Base-by-base conservation (phyloP, 2,329 filamentous ascomycete genomes). In the Sclerotinia subarctica region DNA sequence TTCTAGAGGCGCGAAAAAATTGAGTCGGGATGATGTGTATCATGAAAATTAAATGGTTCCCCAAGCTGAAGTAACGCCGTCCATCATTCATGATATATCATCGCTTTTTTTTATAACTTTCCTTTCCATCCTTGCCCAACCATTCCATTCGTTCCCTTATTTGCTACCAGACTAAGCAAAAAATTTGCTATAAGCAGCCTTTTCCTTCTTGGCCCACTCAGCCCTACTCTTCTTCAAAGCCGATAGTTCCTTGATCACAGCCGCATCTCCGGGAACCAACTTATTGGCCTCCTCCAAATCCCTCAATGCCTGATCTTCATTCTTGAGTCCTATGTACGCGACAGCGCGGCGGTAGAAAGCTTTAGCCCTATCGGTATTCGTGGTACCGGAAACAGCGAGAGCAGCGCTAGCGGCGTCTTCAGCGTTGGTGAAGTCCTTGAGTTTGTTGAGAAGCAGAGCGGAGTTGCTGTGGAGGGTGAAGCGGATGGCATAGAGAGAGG, bases 171-270 rank as follows among this genome's bases (percentile, higher is more conserved):
- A 35, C 73, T 69, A 77, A 38, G 72, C 69, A 67, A 98, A 98
- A 81, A 96, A 95, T 82, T 96, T 98, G 82, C 90, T 91, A 78
- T 94, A 96, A 7, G 90, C 90, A 74, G 91, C 92, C 86, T 94
- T 96, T 83, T 97, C 92, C 86, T 94, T 96, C 78, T 91, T 90
- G 70, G 88, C 85, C 70, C 90, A 86, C 68, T 90, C 91, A 15
- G 87, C 84, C 35, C 90, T 86, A 74, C 85, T 87, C 82, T 90
- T 90, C 86, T 94, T 96, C 64, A 95, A 88, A n/a, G 84, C 81
- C 24, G 86, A 84, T 66, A 96, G 84, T 81, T 97, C 93, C 74
- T 87, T 90, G 70, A 83, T 80, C 72, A 98, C 87, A 58, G 87
- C 91, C 0, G 85, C 86, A 78, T 98, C 94, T 24, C 83, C 84